A percentile compares a stretch with the other conserved stretches of the same genome.
phyloP scores from a whole-genome alignment of 2,329 filamentous ascomycete genomes.

The Aspergillus neoniger region DNA sequence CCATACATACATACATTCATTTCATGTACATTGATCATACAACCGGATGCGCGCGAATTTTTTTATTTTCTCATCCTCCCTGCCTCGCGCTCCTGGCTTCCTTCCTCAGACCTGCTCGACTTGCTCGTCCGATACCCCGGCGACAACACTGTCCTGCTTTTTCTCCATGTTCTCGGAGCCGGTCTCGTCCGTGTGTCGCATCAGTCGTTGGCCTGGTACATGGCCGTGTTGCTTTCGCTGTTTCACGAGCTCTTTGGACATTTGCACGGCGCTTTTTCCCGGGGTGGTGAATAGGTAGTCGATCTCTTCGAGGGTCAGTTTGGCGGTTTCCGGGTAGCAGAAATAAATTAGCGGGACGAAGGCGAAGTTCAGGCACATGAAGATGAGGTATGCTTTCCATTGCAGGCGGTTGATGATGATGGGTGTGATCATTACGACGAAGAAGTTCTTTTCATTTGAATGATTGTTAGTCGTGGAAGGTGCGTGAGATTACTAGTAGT shows the following conservation, averaged over 20 bases:
- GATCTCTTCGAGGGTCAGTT: constrained; percentile 47
- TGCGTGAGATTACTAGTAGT: not conserved
- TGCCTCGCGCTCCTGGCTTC: not conserved
- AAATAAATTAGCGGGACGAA: constrained; percentile 48
- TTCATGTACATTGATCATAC: not conserved
- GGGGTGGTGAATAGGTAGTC: constrained; percentile 42
- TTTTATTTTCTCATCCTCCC: not conserved
- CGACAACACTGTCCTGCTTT: not conserved
- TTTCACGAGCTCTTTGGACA: constrained; percentile 23
- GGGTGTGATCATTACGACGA: constrained; percentile 42
- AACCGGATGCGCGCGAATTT: not conserved
- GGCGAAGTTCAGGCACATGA: constrained; percentile 38
- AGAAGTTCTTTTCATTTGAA: constrained; percentile 43
- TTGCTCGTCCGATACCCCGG: constrained; percentile 15
- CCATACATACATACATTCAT: not conserved
- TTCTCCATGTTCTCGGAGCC: constrained; percentile 7
- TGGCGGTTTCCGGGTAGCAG: constrained; percentile 47
- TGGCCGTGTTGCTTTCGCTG: constrained; percentile 18
- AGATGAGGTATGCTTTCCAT: constrained; percentile 41
- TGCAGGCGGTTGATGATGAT: constrained; percentile 35
- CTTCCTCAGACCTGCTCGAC: constrained; percentile 18
- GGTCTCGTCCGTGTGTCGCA: not conserved
- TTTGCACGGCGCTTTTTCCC: constrained; percentile 19
- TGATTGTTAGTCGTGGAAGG: not conserved
- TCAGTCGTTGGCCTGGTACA: constrained; percentile 8